Percentiles rank a stretch among this genome's conserved stretches.
Evolutionary conservation across 2,329 filamentous ascomycete genomes (phyloP).

Genomic region (Fusarium decemcellulare): DNA sequence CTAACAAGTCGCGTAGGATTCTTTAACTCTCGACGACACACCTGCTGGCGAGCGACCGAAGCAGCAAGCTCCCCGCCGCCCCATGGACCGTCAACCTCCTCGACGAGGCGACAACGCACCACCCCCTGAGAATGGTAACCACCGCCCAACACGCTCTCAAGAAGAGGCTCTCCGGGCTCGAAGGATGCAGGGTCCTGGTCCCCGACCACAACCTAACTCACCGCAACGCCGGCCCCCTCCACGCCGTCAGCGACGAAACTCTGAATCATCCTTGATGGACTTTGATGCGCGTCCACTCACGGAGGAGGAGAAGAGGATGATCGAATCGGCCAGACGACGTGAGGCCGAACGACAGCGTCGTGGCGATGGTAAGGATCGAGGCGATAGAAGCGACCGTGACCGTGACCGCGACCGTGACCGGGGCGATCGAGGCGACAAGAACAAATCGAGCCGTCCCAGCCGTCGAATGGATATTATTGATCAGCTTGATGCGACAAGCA

Average conservation of each 20-base stretch:
- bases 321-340: slow-evolving; percentile 52
- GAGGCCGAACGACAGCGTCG: slow-evolving; percentile 43
- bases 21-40: slow-evolving; percentile 76
- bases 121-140: slow-evolving; percentile 58
- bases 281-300: slow-evolving; percentile 69
- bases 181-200: slow-evolving; percentile 53
- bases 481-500: slow-evolving; percentile 95
- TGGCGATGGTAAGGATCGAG: slow-evolving; percentile 42
- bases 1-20: slow-evolving; percentile 65
- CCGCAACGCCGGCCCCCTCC: slow-evolving; percentile 44
- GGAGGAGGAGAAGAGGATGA: slow-evolving; percentile 64
- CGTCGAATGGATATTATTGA: slow-evolving; percentile 89
- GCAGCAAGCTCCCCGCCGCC: slow-evolving; percentile 58
- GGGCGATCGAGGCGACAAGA: slow-evolving; percentile 57
- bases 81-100: slow-evolving; percentile 46
- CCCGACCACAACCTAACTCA: slow-evolving; percentile 53
- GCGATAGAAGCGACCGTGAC: slow-evolving; percentile 54
- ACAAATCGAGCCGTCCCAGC: slow-evolving; percentile 63
- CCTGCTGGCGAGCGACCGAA: slow-evolving; percentile 54
- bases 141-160: slow-evolving; percentile 76
- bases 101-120: slow-evolving; percentile 61
- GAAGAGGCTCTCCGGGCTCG: slow-evolving; percentile 73
- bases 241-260: slow-evolving; percentile 77
- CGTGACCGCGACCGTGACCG: slow-evolving; percentile 41
- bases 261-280: slow-evolving; percentile 81